A percentile compares a stretch with the other conserved stretches of the same genome.
Conservation (phyloP, 169 alveolate species). For the Plasmodium berghei region DNA sequence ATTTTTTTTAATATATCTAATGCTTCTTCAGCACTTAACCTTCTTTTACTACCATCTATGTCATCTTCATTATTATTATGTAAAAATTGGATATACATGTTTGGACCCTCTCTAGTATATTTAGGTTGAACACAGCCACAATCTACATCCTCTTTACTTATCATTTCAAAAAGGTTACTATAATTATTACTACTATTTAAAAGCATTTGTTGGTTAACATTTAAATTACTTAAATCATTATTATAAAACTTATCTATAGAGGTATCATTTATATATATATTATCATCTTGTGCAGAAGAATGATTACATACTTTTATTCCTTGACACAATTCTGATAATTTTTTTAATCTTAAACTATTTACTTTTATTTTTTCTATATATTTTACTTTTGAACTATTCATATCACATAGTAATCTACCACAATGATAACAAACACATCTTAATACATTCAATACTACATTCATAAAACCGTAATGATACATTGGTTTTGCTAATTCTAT, state of each 20-base stretch:
- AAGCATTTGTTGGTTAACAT: constrained; percentile 63
- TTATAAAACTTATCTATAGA: constrained; percentile 60
- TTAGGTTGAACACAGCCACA: constrained; percentile 94
- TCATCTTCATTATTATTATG: constrained; percentile 88
- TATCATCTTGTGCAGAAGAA: constrained; percentile 85
- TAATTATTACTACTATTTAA: constrained; percentile 36
- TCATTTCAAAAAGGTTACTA: constrained; percentile 76
- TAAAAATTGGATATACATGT: constrained; percentile 86
- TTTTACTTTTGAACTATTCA: constrained; percentile 87
- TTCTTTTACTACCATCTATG: constrained; percentile 82
- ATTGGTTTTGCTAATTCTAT: constrained; percentile 96
- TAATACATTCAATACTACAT: constrained; percentile 92
- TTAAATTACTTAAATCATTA: constrained; percentile 68
- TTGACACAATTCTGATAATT: constrained; percentile 80
- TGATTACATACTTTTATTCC: constrained; percentile 80
- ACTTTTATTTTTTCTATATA: constrained; percentile 78
- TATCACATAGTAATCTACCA: constrained; percentile 91
- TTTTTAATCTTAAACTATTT: constrained; percentile 77
- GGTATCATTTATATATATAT: constrained; percentile 58
- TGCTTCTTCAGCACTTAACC: constrained; percentile 92
- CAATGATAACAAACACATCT: constrained; percentile 98
- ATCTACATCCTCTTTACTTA: constrained; percentile 75
- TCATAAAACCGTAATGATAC: constrained; percentile 96
- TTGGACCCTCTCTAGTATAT: constrained; percentile 92
- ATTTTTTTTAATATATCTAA: constrained; percentile 91